A percentile compares a stretch with the other conserved stretches of the same genome.
Evolutionary conservation across 192 early-diverging fungal genomes (phyloP).

Genomic region (Chytriomyces sp.): DNA sequence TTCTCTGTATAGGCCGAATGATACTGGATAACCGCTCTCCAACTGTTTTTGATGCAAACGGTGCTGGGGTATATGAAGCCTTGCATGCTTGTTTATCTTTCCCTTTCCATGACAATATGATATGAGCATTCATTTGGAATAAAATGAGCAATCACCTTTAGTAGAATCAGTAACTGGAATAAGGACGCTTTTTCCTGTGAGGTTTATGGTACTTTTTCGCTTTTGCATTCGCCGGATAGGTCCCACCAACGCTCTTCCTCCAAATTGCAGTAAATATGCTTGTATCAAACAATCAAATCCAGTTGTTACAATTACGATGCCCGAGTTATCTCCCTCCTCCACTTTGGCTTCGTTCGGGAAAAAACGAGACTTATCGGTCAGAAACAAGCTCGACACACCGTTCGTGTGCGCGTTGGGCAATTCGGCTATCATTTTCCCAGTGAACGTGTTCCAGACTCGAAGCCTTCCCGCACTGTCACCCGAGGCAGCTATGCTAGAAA

Average conservation of each 20-base stretch:
- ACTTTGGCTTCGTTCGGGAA: neutral
- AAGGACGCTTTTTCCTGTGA: neutral
- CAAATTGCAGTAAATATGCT: slow-evolving; percentile 22
- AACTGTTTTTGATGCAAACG: slow-evolving; percentile 6
- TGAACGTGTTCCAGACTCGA: slow-evolving; percentile 45
- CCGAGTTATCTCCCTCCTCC: neutral
- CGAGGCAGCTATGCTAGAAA: slow-evolving; percentile 30
- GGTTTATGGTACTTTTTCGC: neutral
- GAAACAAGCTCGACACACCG: slow-evolving; percentile 34
- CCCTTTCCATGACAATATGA: neutral
- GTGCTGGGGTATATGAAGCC: neutral
- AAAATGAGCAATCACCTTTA: neutral
- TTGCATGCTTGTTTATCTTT: neutral
- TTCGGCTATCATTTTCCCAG: slow-evolving; percentile 29
- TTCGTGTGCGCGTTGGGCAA: slow-evolving; percentile 34
- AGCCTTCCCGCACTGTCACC: slow-evolving; percentile 38
- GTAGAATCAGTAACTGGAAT: neutral
- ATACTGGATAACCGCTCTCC: neutral
- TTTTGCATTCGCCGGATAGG: neutral
- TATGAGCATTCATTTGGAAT: neutral
- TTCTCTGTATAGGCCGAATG: too few relatives aligned
- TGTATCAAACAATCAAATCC: slow-evolving; percentile 28
- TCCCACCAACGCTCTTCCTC: neutral
- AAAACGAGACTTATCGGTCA: slow-evolving; percentile 26
- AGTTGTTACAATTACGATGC: slow-evolving; percentile 10